A percentile compares a stretch with the other conserved stretches of the same genome.
phyloP scores from a whole-genome alignment of 371 early-diverging fungal species.

The Mortierella sp. region DNA sequence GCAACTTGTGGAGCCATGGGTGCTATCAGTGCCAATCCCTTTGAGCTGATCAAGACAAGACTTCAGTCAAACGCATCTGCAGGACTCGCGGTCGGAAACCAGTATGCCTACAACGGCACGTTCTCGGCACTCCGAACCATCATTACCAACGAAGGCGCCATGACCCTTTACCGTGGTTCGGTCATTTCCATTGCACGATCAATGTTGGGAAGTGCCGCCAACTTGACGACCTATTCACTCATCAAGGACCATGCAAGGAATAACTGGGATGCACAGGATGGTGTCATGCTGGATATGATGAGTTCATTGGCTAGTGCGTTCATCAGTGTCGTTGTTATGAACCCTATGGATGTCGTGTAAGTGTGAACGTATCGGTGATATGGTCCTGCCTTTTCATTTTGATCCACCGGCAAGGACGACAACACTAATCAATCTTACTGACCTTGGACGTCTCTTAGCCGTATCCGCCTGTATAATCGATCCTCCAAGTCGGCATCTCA shows the following conservation, averaged over 20 bases:
- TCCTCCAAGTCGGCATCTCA: conserved; percentile 60
- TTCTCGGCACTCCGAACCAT: conserved; percentile 64
- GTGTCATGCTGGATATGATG: conserved; percentile 68
- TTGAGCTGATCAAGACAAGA: conserved; percentile 77
- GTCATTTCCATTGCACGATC: conserved; percentile 68
- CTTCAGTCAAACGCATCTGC: conserved; percentile 64
- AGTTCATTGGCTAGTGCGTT: conserved; percentile 64
- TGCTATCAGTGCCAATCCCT: conserved; percentile 76
- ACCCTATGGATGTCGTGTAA: conserved; percentile 76
- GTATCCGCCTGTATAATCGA: conserved; percentile 77
- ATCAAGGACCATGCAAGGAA: conserved; percentile 68
- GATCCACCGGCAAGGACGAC: no score
- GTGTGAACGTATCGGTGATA: conserved; percentile 11
- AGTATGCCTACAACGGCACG: conserved; percentile 69
- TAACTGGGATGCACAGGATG: conserved; percentile 65
- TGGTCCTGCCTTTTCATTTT: no score
- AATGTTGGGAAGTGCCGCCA: conserved; percentile 70
- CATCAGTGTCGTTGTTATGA: conserved; percentile 69
- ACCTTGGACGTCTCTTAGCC: no score
- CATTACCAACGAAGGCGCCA: conserved; percentile 59
- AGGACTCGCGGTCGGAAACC: conserved; percentile 67
- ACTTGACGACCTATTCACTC: conserved; percentile 70
- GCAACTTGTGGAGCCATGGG: conserved; percentile 77
- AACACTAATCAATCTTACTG: not conserved
- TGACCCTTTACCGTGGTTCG: conserved; percentile 63